Evolutionary conservation across 192 early-diverging fungal species (phyloP), one percentile per base, ranked within the genome.

Genomic region (Backusella morwellensis): DNA sequence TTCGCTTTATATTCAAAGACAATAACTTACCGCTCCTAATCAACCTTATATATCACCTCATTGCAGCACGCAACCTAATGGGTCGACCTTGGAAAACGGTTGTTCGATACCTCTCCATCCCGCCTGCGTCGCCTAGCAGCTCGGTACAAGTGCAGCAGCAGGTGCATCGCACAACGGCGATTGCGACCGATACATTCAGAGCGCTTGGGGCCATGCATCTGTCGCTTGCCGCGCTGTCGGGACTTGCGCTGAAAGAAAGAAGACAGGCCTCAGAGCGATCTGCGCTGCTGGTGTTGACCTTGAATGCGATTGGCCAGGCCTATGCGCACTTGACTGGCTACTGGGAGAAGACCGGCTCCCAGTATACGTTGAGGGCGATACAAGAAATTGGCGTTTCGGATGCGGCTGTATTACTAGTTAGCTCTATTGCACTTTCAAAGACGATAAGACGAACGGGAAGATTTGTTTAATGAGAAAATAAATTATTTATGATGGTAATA

Each of bases 1-100:
- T 73, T 15, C 68, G 68, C 15, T 82, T 72, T 38, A 72, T 82
- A 12, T 82, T 82, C 59, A 77, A 71, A 74, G 74, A 82, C 44
- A 82, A 82, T 32, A 82, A 82, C 29, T 34, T 77, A n/a, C 76
- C 80, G 19, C 54, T 82, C 14, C 15, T 82, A 23, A 47, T 82
- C 17, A 78, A 82, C 52, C 12, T 82, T 8, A 17, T 82, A 9
- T 70, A 73, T 50, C 80, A 82, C 47, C 38, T 78, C 9, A 26
- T 66, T 21, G 77, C 80, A 6, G 80, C 76, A n/a, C 66, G 77
- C 19, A 36, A 67, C 38, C 44, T 82, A 26, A 56, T 74, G 38
- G 26, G 35, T 8, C 29, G 47, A 19, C 74, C 77, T 21, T 44
- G 44, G 26, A 67, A 29, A 14, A 40, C 77, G 1, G 73, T 78